Conservation (phyloP, 768 basidiomycete species). For the Macrolepiota fuliginosa region DNA sequence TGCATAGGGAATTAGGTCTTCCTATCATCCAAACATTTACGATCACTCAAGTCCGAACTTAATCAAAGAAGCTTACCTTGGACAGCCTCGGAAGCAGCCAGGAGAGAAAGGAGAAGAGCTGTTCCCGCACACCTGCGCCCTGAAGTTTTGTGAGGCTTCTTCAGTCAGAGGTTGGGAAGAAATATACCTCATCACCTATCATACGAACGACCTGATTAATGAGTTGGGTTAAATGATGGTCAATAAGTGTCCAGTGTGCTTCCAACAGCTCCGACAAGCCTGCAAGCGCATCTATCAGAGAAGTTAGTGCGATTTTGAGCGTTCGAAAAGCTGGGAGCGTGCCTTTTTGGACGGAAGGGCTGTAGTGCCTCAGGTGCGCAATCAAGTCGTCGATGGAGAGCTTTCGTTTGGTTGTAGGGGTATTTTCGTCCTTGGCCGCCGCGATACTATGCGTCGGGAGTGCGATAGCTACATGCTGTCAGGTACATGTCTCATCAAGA, state of each 20-base stretch:
- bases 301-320: neutral
- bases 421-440: constrained; percentile 47
- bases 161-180: neutral
- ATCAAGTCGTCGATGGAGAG: constrained; percentile 77
- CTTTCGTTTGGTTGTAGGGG: constrained; percentile 75
- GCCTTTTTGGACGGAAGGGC: constrained; percentile 73
- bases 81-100: constrained; percentile 73
- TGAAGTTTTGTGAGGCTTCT: constrained; percentile 27
- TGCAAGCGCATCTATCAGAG: constrained; percentile 59
- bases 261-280: constrained; percentile 74
- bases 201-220: constrained; percentile 64
- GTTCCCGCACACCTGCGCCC: constrained; percentile 80
- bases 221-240: constrained; percentile 49
- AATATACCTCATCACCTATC: constrained; percentile 77
- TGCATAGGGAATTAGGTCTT: constrained; percentile 71
- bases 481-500: constrained; percentile 13
- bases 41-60: neutral
- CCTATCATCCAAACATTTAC: constrained; percentile 34
- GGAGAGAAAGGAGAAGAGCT: constrained; percentile 60
- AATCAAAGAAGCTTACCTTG: constrained; percentile 32
- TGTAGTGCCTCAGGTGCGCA: constrained; percentile 82
- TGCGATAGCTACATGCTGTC: constrained; percentile 67
- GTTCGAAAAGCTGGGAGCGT: constrained; percentile 5
- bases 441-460: constrained; percentile 83
- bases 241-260: constrained; percentile 52